Evolutionary conservation across 805 yeast species (phyloP).

Genomic region (Wickerhamiella occidentalis): DNA sequence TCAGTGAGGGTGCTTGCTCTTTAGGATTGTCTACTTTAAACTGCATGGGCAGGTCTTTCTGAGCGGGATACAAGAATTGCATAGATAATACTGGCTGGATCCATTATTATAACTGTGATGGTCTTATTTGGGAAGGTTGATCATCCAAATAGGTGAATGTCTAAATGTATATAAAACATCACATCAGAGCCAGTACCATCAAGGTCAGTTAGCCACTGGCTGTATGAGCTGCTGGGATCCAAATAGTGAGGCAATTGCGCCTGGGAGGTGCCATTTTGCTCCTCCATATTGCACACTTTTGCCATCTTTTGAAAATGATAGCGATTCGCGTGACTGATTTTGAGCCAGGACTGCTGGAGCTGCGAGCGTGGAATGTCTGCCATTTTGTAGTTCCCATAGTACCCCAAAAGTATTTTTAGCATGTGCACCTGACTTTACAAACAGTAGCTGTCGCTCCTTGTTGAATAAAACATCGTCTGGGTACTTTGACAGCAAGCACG

Average conservation of each 20-base stretch:
- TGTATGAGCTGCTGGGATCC: neutral
- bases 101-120: too few relatives aligned
- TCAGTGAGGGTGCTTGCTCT: neutral
- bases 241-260: slow-evolving; percentile 7
- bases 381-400: slow-evolving; percentile 4
- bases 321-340: neutral
- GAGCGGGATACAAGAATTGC: too few relatives aligned
- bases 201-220: neutral
- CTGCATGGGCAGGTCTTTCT: too few relatives aligned
- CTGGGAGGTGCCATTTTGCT: slow-evolving; percentile 4
- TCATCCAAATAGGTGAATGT: too few relatives aligned
- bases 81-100: too few relatives aligned
- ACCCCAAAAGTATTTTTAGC: neutral
- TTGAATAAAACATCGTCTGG: slow-evolving; percentile 4
- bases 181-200: too few relatives aligned
- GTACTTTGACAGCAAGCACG: neutral
- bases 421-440: neutral
- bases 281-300: neutral
- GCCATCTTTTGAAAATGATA: slow-evolving; percentile 1
- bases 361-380: neutral
- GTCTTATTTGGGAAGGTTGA: too few relatives aligned
- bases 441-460: slow-evolving; percentile 10
- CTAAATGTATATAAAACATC: too few relatives aligned
- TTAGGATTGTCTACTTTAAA: too few relatives aligned
- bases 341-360: neutral